Evolutionary conservation across 2,329 filamentous ascomycete genomes (phyloP).

Genomic region (Colletotrichum sublineola): DNA sequence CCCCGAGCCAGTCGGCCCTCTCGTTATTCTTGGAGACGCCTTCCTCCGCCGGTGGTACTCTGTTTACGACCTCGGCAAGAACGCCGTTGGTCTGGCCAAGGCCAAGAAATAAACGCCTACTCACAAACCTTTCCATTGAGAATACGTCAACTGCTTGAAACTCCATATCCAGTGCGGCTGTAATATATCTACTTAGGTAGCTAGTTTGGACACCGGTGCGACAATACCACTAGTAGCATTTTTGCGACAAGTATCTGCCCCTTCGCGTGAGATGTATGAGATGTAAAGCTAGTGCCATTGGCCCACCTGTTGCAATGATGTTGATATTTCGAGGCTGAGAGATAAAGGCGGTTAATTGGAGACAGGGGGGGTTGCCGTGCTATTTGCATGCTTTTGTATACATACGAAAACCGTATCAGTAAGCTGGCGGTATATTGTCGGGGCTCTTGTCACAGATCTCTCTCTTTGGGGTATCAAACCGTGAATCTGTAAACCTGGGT

Average conservation of each 20-base stretch:
- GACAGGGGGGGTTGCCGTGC: background rate
- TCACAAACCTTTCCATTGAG: slow-evolving; percentile 22
- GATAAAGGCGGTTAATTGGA: background rate
- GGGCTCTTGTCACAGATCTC: too few relatives aligned
- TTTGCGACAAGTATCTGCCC: background rate
- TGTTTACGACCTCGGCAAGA: slow-evolving; percentile 93
- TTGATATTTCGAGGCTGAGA: background rate
- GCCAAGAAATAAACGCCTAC: slow-evolving; percentile 68
- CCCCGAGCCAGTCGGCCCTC: slow-evolving; percentile 87
- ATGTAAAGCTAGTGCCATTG: background rate
- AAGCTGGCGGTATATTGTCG: background rate
- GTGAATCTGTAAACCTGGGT: background rate
- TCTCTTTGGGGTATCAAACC: background rate
- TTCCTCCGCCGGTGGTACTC: slow-evolving; percentile 92
- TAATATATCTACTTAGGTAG: slow-evolving; percentile 37
- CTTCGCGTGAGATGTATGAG: background rate
- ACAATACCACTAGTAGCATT: slow-evolving; percentile 40
- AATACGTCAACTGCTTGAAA: slow-evolving; percentile 12
- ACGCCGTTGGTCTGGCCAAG: slow-evolving; percentile 89
- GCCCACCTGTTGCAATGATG: background rate
- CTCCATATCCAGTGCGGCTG: slow-evolving; percentile 24
- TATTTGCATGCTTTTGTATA: background rate
- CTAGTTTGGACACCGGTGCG: slow-evolving; percentile 40
- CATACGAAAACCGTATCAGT: background rate
- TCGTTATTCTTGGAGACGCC: slow-evolving; percentile 93